A percentile compares a stretch with the other conserved stretches of the same genome.
Conservation (phyloP, 305 asterid species). For the Fraxinus dipetala region DNA sequence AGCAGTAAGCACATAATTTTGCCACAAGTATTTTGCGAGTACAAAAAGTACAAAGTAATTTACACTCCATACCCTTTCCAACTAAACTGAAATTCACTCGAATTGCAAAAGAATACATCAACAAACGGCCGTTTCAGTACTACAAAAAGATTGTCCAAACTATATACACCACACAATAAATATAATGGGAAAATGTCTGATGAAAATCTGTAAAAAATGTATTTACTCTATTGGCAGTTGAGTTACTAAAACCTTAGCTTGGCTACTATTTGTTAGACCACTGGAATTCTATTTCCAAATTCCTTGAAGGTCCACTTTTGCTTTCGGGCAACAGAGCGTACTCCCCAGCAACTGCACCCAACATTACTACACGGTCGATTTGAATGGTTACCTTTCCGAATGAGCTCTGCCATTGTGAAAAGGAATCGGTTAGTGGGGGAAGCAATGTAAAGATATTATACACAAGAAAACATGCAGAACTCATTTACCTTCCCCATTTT, state of each 20-base stretch:
- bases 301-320: constrained; percentile 96
- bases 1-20: not conserved
- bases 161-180: constrained; percentile 43
- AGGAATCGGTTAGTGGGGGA: constrained; percentile 8
- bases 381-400: constrained; percentile 96
- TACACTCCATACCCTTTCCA: constrained; percentile 21
- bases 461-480: not conserved
- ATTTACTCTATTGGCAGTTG: constrained; percentile 18
- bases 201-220: constrained; percentile 24
- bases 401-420: constrained; percentile 60
- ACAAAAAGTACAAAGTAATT: not conserved
- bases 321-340: constrained; percentile 85
- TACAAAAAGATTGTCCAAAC: constrained; percentile 32
- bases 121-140: constrained; percentile 26
- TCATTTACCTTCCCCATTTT: constrained; percentile 87
- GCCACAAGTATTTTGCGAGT: not conserved
- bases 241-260: constrained; percentile 6
- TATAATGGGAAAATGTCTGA: constrained; percentile 20
- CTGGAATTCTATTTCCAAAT: constrained; percentile 90
- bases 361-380: constrained; percentile 95
- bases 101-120: constrained; percentile 44
- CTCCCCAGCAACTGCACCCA: constrained; percentile 96
- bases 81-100: constrained; percentile 25
- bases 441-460: constrained; percentile 3
- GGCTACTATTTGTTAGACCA: constrained; percentile 73